Evolutionary conservation across 208 protist species (phyloP).

Genomic region (Wallacemonas collosoma): DNA sequence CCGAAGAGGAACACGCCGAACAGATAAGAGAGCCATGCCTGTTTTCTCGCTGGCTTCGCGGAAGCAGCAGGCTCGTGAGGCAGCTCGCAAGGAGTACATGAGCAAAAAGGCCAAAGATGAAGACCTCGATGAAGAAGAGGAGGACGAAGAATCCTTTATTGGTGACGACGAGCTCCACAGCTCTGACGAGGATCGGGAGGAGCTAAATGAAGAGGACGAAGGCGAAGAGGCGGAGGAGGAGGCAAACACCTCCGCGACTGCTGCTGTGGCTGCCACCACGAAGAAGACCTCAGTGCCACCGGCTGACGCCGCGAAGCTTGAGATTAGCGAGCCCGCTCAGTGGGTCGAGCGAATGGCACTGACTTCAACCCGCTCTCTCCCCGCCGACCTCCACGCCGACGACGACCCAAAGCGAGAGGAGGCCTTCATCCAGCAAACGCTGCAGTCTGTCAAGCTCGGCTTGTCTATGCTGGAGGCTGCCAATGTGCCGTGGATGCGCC

Average conservation of each 20-base stretch:
- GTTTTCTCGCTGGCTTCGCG: slow-evolving; percentile 67
- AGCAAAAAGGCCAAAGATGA: slow-evolving; percentile 24
- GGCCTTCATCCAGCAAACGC: slow-evolving; percentile 92
- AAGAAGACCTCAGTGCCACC: slow-evolving; percentile 9
- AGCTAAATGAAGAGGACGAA: slow-evolving; percentile 12
- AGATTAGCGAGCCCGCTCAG: slow-evolving; percentile 86
- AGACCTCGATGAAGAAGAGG: slow-evolving; percentile 18
- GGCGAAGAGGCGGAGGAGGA: slow-evolving; percentile 17
- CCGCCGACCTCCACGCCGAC: slow-evolving; percentile 78
- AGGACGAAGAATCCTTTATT: slow-evolving; percentile 24
- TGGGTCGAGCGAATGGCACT: slow-evolving; percentile 93
- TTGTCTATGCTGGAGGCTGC: slow-evolving; percentile 77
- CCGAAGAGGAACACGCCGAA: not conserved
- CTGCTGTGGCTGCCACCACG: not conserved
- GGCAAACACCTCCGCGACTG: not conserved
- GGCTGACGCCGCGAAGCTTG: slow-evolving; percentile 36
- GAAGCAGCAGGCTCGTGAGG: slow-evolving; percentile 47
- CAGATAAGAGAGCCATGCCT: slow-evolving; percentile 39
- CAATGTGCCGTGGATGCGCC: slow-evolving; percentile 85
- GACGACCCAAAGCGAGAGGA: slow-evolving; percentile 93
- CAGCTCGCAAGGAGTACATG: slow-evolving; percentile 20
- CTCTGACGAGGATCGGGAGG: slow-evolving; percentile 26
- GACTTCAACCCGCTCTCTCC: slow-evolving; percentile 82
- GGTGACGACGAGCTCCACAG: slow-evolving; percentile 16
- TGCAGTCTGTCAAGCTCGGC: slow-evolving; percentile 78